These are phyloP conservation scores for Trapa bicornis DNA, from an alignment of 345 rosid species.

Conservation along the genomic window DNA sequence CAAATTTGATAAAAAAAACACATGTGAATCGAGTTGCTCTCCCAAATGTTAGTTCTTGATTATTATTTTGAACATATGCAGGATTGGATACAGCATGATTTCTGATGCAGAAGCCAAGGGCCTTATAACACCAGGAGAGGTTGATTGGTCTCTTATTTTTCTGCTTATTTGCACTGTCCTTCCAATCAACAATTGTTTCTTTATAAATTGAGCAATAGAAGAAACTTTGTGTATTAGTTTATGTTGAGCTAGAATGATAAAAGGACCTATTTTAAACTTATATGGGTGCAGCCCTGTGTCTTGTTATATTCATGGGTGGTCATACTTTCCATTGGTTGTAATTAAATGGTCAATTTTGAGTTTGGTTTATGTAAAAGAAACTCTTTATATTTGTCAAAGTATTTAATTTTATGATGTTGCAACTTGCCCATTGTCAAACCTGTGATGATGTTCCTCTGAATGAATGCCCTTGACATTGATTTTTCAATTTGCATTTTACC, in stretches of 20 bases:
- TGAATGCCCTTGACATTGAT: background rate
- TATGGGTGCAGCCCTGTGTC: background rate
- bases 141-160: conserved; percentile 7
- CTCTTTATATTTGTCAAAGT: background rate
- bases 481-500: background rate
- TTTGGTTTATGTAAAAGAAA: background rate
- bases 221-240: background rate
- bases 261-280: background rate
- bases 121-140: conserved; percentile 71
- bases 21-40: too few species aligned
- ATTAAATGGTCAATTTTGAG: background rate
- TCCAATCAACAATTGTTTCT: background rate
- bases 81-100: conserved; percentile 91
- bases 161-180: background rate
- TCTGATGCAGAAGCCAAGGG: conserved; percentile 73
- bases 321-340: background rate
- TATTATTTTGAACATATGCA: conserved; percentile 12
- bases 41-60: background rate
- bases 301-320: background rate
- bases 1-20: background rate
- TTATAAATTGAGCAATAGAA: background rate
- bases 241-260: background rate
- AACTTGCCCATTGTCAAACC: background rate
- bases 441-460: conserved; percentile 1
- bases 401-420: background rate